Base-by-base conservation (phyloP, 2,329 filamentous ascomycete genomes). In the Chaetothyriales sp. region DNA sequence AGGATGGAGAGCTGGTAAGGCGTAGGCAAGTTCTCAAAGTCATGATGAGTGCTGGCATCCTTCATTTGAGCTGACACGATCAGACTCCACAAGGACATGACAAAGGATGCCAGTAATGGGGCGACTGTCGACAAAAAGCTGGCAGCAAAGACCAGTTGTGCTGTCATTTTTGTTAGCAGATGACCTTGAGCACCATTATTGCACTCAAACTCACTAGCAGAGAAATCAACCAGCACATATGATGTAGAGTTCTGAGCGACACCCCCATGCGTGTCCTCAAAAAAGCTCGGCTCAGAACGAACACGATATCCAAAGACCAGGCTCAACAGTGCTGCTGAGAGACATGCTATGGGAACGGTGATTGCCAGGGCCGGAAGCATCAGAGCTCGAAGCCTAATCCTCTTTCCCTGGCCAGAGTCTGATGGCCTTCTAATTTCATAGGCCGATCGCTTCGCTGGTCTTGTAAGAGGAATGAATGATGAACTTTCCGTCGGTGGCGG, bases 1-100 rank as follows among this genome's bases (percentile, higher is more conserved):
- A 60, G 51, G 18, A 60, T 50, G 26, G 53, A 57, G 49, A 57
- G 53, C 43, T 60, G 57, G 45, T 58, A 60, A 2, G 57, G 57
- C 5, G 57, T 58, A 10, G 57, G 56, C 5, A 60, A 49, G 19
- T 52, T 48, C 18, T 50, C 51, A 25, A 59, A 51, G 4, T 54
- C 43, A 51, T 19, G 52, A 53, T 26, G 53, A 51, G 8, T 48
- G 50, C 43, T 50, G 8, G 47, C n/a, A 22, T 49, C 18, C n/a
- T 32, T 50, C 18, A 54, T 53, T 54, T 57, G 20, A 46, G 43
- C 9, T 51, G 50, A 26, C 50, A 51, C 36, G 25, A 48, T 25
- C 44, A 51, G 22, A 54, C 51, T 52, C 22, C 48, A 44, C 36
- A 58, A 46, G 39, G 43, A 52, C 57, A 60, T 58, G 46, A 60